Evolutionary conservation across 768 basidiomycete genomes (phyloP), one percentile per base, ranked within the genome.

Genomic region (Antrodiella citrinella): DNA sequence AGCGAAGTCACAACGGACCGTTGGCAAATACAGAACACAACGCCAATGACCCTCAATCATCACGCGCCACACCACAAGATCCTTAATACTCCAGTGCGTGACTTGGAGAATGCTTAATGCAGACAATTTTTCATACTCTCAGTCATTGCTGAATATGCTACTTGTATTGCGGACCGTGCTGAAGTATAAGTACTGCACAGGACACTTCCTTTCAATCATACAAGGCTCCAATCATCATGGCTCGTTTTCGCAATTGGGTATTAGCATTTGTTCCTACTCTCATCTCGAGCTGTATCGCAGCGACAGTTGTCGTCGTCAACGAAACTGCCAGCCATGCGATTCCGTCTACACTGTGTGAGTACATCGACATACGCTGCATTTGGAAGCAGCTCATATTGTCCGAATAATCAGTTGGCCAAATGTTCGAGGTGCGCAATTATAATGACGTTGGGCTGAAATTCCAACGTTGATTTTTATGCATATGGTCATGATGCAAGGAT

Each of bases 361-460:
- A 9, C n/a, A 35, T 35, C n/a, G n/a, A n/a, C n/a, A n/a, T n/a
- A n/a, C n/a, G n/a, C n/a, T n/a, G n/a, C n/a, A n/a, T n/a, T n/a
- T n/a, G n/a, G n/a, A n/a, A n/a, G n/a, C n/a, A n/a, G n/a, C n/a
- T n/a, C n/a, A n/a, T n/a, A n/a, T n/a, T n/a, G n/a, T n/a, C n/a
- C n/a, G n/a, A n/a, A n/a, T n/a, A n/a, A n/a, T 2, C 49, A 79
- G 78, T 70, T 56, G 78, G 78, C 4, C 68, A 74, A 50, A 82
- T 82, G 78, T 82, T 77, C 44, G 81, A 84, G 69, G 80, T 74
- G 56, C 18, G 55, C 35, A 39, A 19, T 20, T n/a, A n/a, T 40
- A 22, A 48, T 15, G 4, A 43, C 23, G 12, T 35, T 15, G 44
- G 62, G 44, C 23, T 40, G 39, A 44, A 41, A 39, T 18, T 38